Percentiles rank a stretch among this genome's conserved stretches.
These are phyloP conservation scores for Rhynchospora tenuis DNA, from an alignment of 176 grass and related monocot genomes.

Conservation along the genomic window DNA sequence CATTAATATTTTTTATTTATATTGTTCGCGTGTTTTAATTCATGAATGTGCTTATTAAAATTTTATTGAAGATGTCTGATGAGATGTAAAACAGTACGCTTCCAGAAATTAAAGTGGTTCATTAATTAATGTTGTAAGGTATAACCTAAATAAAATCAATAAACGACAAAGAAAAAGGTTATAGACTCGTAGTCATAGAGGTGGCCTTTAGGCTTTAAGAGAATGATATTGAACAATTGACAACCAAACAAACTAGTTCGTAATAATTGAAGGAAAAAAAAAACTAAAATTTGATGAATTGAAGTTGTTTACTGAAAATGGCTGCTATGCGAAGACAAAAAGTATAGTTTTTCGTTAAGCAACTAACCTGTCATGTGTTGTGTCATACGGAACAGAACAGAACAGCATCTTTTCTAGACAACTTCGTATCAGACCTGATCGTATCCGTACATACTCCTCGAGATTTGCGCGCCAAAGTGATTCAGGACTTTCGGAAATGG, in stretches of 20 bases:
- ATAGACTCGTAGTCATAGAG: neutral
- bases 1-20: neutral
- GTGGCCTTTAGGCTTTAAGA: neutral
- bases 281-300: neutral
- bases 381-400: constrained; percentile 4
- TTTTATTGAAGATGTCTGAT: neutral
- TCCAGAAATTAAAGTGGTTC: neutral
- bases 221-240: neutral
- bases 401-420: constrained; percentile 14
- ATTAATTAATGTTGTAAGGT: neutral
- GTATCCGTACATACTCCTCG: constrained; percentile 2
- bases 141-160: neutral
- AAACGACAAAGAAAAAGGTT: neutral
- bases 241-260: neutral
- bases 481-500: neutral
- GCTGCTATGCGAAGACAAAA: neutral
- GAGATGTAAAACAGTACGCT: neutral
- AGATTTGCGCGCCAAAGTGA: constrained; percentile 13
- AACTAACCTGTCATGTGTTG: constrained; percentile 22
- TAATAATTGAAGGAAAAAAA: neutral
- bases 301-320: neutral
- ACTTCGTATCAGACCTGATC: neutral
- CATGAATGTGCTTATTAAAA: neutral
- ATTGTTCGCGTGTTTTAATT: neutral
- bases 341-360: constrained; percentile 11